Base-by-base conservation (phyloP, 2,329 filamentous ascomycete genomes). In the Aspergillus udagawae region DNA sequence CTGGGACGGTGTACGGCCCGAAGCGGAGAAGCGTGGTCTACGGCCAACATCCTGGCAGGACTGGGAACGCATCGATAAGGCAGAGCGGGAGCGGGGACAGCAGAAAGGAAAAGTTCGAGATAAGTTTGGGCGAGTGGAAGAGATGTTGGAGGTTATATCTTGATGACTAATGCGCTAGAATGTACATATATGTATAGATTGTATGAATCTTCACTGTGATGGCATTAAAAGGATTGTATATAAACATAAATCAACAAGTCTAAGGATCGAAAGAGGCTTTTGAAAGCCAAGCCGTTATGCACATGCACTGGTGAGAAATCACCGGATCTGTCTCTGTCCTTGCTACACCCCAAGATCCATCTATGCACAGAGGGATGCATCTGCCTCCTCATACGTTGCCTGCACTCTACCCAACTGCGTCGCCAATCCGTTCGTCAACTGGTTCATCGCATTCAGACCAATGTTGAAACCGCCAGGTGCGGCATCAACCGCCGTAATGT, bases 61-160 rank as follows among this genome's bases (percentile, higher is more conserved):
- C 64, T 99, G 94, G 94, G 79, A 85, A 73, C 86, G 78, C 61
- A 97, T 99, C 61, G 92, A 99, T 73, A 74, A 76, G n/a, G 86
- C 82, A 3, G 94, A 99, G 75, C 85, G 80, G 65, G 78, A 84
- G 55, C 82, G 81, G 51, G 94, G 94, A 0, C 74, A 79, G 58
- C 70, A 71, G 49, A 80, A 77, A 53, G 92, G 92, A 0, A 97
- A 96, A 73, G 83, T 86, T 66, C 83, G 94, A 63, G 90, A 93
- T 73, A 88, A 88, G 71, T 81, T 86, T 65, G 74, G 71, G 7
- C 78, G 75, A 56, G 79, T 85, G 0, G 72, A 76, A 48, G 83
- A 86, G 58, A 87, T 88, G 85, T 64, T 87, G 50, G 68, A 75
- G 23, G 76, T 80, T 20, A 51, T 71, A 52, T 61, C 57, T 50